Percentiles rank a stretch among this genome's conserved stretches.
Conservation (phyloP, 345 rosid genomes). For the Melaleuca alternifolia region DNA sequence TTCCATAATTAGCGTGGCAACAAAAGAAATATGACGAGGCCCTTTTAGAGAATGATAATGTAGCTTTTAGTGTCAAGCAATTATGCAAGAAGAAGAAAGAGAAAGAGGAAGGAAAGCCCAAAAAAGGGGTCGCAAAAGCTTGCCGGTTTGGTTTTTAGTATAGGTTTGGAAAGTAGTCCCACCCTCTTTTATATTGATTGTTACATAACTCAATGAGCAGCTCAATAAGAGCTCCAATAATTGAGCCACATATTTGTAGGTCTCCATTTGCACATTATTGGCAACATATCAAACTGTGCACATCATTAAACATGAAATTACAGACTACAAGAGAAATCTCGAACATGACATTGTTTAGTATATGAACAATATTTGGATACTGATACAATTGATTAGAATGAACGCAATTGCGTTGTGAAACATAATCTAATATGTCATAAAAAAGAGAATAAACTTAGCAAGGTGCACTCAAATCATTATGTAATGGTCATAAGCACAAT, state of each 20-base stretch:
- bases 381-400: background rate
- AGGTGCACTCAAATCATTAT: background rate
- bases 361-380: background rate
- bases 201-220: background rate
- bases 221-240: background rate
- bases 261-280: background rate
- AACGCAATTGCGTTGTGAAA: background rate
- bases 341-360: background rate
- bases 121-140: background rate
- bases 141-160: background rate
- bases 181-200: background rate
- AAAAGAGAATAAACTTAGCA: background rate
- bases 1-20: background rate
- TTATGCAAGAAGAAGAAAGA: background rate
- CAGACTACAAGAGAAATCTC: background rate
- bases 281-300: background rate
- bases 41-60: background rate
- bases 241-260: background rate
- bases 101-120: background rate
- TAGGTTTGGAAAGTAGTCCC: background rate
- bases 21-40: background rate
- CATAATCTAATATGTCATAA: background rate
- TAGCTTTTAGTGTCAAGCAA: background rate
- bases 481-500: background rate
- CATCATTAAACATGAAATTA: background rate